A percentile compares a stretch with the other conserved stretches of the same genome.
Conservation (phyloP, 2,329 filamentous ascomycete genomes). For the Paecilomyces dactylethromorphus region DNA sequence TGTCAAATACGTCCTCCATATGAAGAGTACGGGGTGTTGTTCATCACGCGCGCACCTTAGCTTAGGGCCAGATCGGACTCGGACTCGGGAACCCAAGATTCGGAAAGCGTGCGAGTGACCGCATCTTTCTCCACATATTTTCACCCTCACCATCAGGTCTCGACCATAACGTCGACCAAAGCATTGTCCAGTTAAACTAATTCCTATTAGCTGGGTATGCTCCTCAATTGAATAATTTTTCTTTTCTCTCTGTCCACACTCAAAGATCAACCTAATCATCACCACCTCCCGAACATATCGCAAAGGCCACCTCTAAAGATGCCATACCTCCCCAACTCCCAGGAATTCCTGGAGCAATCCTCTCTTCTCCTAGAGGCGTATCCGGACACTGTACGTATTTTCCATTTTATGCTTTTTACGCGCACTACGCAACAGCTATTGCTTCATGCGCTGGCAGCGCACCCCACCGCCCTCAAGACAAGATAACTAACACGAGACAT, state of each 20-base stretch:
- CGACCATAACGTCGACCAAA: neutral
- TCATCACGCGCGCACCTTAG: too few species aligned
- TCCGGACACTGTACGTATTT: constrained; percentile 64
- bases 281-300: neutral
- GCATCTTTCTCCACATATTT: neutral
- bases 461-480: neutral
- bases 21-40: too few species aligned
- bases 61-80: neutral
- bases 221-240: neutral
- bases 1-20: too few species aligned
- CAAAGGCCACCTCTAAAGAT: constrained; percentile 42
- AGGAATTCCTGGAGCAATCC: constrained; percentile 89
- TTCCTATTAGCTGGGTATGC: neutral
- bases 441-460: neutral
- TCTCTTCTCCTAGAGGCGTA: constrained; percentile 77
- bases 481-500: constrained; percentile 4
- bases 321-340: constrained; percentile 73
- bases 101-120: neutral
- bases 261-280: neutral
- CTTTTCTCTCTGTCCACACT: neutral
- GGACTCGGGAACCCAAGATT: neutral
- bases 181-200: neutral
- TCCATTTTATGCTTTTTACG: constrained; percentile 1
- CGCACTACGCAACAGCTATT: too few species aligned
- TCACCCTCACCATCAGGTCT: neutral